Percentiles rank a stretch among this genome's conserved stretches.
Evolutionary conservation across 192 early-diverging fungal genomes (phyloP).

Genomic region (Coemansia sp.): DNA sequence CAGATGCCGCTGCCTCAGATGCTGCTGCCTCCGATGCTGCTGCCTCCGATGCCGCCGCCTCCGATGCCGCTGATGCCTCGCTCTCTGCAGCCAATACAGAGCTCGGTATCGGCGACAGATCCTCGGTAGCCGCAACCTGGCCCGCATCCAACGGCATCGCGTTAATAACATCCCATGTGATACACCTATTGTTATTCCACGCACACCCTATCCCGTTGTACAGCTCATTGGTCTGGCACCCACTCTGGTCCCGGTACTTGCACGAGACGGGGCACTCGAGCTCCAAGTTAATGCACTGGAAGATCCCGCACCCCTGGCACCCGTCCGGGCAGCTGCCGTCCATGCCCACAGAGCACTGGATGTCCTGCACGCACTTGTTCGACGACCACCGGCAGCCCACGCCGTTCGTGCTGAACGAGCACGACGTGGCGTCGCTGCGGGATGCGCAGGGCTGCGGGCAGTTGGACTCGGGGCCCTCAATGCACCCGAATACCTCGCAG

Average conservation of each 20-base stretch:
- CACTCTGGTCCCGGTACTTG: neutral
- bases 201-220: slow-evolving; percentile 30
- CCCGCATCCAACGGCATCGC: slow-evolving; percentile 8
- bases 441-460: slow-evolving; percentile 20
- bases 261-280: slow-evolving; percentile 32
- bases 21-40: neutral
- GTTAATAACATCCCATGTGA: slow-evolving; percentile 20
- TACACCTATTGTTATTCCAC: slow-evolving; percentile 24
- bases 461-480: slow-evolving; percentile 12
- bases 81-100: neutral
- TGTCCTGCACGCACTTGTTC: slow-evolving; percentile 30
- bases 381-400: slow-evolving; percentile 31
- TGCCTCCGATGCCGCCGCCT: neutral
- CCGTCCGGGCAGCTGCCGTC: slow-evolving; percentile 22
- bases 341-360: slow-evolving; percentile 14
- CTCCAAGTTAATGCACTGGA: slow-evolving; percentile 30
- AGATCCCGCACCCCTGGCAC: slow-evolving; percentile 28
- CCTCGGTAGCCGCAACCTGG: slow-evolving; percentile 2
- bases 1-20: neutral
- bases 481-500: slow-evolving; percentile 37
- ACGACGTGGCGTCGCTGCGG: slow-evolving; percentile 8
- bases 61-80: neutral
- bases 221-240: slow-evolving; percentile 14
- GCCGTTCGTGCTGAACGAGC: slow-evolving; percentile 36
- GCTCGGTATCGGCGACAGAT: slow-evolving; percentile 7